Percentiles rank a stretch among this genome's conserved stretches.
These are phyloP conservation scores for Boletellus deceptivus DNA, from an alignment of 1,284 basidiomycete genomes.

Conservation along the genomic window DNA sequence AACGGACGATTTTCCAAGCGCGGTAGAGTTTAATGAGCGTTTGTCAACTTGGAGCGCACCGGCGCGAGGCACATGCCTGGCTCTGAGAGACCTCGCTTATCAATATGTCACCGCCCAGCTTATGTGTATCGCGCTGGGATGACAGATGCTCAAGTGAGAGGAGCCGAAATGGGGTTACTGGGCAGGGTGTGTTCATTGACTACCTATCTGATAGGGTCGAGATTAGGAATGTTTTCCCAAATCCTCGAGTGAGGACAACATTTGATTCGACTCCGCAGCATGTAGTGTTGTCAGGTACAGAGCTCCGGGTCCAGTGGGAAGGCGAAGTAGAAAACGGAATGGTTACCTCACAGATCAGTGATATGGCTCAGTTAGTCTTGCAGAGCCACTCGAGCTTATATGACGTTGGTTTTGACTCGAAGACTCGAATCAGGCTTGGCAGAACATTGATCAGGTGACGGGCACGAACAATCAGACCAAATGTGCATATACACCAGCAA, in stretches of 20 bases:
- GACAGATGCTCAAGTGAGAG: neutral
- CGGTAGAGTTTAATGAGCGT: neutral
- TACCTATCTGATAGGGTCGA: neutral
- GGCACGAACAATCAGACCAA: no score
- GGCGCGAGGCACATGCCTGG: neutral
- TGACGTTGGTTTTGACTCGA: no score
- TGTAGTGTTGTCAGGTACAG: conserved; percentile 8
- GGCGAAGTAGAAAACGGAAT: no score
- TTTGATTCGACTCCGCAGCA: conserved; percentile 5
- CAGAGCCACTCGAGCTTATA: no score
- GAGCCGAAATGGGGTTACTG: neutral
- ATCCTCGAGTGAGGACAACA: neutral
- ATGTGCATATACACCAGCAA: no score
- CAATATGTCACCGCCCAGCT: no score
- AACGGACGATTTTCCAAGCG: neutral
- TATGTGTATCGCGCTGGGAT: neutral
- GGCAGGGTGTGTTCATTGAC: neutral
- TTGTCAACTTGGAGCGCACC: conserved; percentile 1
- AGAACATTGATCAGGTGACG: no score
- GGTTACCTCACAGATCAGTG: no score
- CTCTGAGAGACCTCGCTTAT: no score
- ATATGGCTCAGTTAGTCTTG: no score
- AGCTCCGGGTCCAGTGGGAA: neutral
- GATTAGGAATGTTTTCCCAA: no score
- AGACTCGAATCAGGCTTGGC: no score